Base-by-base conservation (phyloP, 352 stramenopile genomes). In the Pythium rhizo-oryzae region DNA sequence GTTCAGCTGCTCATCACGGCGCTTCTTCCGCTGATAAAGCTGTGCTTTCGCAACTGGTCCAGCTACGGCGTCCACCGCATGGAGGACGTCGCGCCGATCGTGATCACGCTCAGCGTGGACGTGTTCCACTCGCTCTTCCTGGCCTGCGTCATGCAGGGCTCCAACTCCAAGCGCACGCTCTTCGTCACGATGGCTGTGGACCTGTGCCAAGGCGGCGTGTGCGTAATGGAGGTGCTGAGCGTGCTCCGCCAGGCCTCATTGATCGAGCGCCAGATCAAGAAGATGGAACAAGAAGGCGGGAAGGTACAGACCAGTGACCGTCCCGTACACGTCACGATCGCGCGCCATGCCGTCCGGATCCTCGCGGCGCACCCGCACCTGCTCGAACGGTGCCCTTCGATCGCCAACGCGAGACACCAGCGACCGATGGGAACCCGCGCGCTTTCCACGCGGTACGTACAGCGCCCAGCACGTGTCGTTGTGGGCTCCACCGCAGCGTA, bases 11-110 rank as follows among this genome's bases (percentile, higher is more conserved):
- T 58, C 8, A 62, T 70, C 21, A 43, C 44, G 39, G 19, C 59
- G 9, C 12, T 81, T 4, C 60, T 87, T 33, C 77, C 72, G 9
- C 39, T 81, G 18, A 51, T 83, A 18, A 87, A 84, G 56, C 60
- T 87, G 18, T 49, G 51, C 0, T 70, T 72, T 25, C 80, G 84
- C 50, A 77, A 79, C 59, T 59, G 66, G 43, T 71, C 77, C 13
- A 76, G 65, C 54, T 35, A 60, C 37, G 33, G 59, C 56, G 53
- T 59, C 13, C 12, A 13, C 16, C 50, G 52, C 18, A 60, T 54
- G 6, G 70, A 80, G n/a, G 77, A 78, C 25, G 33, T 62, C 7
- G 80, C 70, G 21, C 70, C 75, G 7, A 68, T 69, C 11, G 18
- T 46, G 16, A 33, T 76, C 0, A 49, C 63, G 11, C 60, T 70